Evolutionary conservation across 805 yeast species (phyloP), one percentile per base, ranked within the genome.

Genomic region (Yarrowia phangngaensis): DNA sequence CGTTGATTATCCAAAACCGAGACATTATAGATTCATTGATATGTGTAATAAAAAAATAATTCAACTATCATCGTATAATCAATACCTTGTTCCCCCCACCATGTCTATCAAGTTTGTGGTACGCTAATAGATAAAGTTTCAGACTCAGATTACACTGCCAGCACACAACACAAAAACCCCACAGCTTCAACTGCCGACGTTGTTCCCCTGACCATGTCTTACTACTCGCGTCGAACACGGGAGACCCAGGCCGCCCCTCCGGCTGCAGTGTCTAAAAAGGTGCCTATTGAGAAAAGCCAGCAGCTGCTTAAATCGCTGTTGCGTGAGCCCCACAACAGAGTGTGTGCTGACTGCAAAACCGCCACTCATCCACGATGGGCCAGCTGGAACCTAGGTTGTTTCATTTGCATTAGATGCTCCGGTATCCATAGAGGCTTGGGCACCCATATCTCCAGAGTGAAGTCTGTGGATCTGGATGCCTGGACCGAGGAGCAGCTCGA

Each of bases 291-390:
- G 51, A 70, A 73, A 53, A 82, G 80, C 63, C 84, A 75, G 64
- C 83, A 78, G 61, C 81, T 86, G 30, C 70, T 92, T 54, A 79
- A 79, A 64, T 78, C 82, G 23, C 72, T 92, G 23, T 74, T 92
- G 33, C 79, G 78, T 52, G 95, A 87, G 58, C 79, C 80, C 1
- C 78, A 78, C 27, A 92, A 92, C 70, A 78, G 76, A 59, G 64
- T 69, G 33, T 90, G 98, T 65, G 95, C 89, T 2, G 98, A 90
- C 65, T 90, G 98, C 68, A 90, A 92, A 64, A 74, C 80, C 0
- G 75, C 90, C 11, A 75, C 82, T 26, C 95, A 90, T 65, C 98
- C 98, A 16, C 75, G 97, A 49, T 90, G 98, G 98, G 96, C 97
- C 8, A 82, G 94, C 14, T 90, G 97, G 96, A 88, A 83, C 58